Percentiles rank a stretch among this genome's conserved stretches.
phyloP scores from a whole-genome alignment of 257 asterid species.

The Ehretia macrophylla region DNA sequence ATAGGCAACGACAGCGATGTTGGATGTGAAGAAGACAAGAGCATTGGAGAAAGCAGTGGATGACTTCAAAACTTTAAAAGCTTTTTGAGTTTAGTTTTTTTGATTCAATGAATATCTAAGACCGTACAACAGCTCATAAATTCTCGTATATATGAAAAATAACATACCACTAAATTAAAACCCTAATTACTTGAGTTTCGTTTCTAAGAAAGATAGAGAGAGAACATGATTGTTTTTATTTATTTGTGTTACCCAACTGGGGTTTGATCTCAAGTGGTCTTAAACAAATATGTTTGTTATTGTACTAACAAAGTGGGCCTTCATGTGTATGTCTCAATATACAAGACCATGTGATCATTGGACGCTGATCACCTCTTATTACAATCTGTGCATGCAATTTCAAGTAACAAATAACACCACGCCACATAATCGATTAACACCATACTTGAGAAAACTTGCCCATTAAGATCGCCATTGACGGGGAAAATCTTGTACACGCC shows the following conservation, averaged over 20 bases:
- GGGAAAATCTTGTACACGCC: not conserved
- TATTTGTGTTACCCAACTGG: slow-evolving; percentile 20
- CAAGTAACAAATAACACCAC: not conserved
- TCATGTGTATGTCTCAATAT: slow-evolving; percentile 51
- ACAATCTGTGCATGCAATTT: not conserved
- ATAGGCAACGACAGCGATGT: slow-evolving; percentile 31
- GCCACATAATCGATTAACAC: not conserved
- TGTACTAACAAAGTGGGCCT: slow-evolving; percentile 58
- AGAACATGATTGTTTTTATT: slow-evolving; percentile 1
- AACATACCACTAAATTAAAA: too few relatives aligned
- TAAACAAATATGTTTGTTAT: slow-evolving; percentile 32
- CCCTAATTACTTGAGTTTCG: too few relatives aligned
- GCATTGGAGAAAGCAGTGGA: slow-evolving; percentile 32
- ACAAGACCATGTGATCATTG: slow-evolving; percentile 63
- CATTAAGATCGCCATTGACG: not conserved
- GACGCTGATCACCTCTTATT: slow-evolving; percentile 26
- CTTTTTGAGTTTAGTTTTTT: too few relatives aligned
- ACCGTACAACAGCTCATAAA: too few relatives aligned
- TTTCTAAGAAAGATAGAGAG: too few relatives aligned
- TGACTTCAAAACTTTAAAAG: too few relatives aligned
- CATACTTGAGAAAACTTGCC: not conserved
- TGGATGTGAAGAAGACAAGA: slow-evolving; percentile 43
- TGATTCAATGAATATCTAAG: too few relatives aligned
- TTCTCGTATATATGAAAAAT: too few relatives aligned
- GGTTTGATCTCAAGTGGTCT: slow-evolving; percentile 35